phyloP scores from a whole-genome alignment of 106 monocot genomes.

The Iris macrosiphon region DNA sequence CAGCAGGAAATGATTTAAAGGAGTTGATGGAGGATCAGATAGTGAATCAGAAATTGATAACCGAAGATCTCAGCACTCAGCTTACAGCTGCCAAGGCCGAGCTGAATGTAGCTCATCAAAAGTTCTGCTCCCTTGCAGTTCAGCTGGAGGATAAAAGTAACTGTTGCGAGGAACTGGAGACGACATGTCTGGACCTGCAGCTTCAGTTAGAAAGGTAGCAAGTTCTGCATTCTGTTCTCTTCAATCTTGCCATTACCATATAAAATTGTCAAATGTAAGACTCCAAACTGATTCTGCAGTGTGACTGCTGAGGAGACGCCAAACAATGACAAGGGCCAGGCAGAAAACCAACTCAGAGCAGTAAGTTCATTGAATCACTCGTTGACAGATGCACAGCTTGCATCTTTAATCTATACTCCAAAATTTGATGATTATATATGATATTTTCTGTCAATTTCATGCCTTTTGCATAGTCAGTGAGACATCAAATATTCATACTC shows the following conservation, averaged over 20 bases:
- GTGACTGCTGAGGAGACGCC: slow-evolving; percentile 12
- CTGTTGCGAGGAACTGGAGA: slow-evolving; percentile 31
- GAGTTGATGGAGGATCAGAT: slow-evolving; percentile 16
- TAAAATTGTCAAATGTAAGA: neutral
- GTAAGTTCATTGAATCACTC: slow-evolving; percentile 27
- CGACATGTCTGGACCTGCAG: slow-evolving; percentile 33
- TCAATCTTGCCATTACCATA: neutral
- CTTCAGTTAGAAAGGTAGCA: slow-evolving; percentile 45
- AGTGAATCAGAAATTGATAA: slow-evolving; percentile 19
- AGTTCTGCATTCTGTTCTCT: neutral
- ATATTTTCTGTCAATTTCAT: no score
- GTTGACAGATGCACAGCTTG: no score
- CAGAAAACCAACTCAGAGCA: slow-evolving; percentile 41
- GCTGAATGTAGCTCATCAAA: slow-evolving; percentile 18
- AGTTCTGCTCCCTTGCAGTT: slow-evolving; percentile 29
- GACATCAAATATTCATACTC: no score
- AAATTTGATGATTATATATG: no score
- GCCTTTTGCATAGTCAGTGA: no score
- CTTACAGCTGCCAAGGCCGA: slow-evolving; percentile 25
- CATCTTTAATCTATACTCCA: no score
- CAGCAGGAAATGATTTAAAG: slow-evolving; percentile 19
- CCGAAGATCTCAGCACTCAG: slow-evolving; percentile 20
- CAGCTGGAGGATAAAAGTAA: slow-evolving; percentile 22
- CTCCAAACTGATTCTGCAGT: slow-evolving; percentile 16
- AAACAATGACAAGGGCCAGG: slow-evolving; percentile 17